Evolutionary conservation across 2,329 filamentous ascomycete species (phyloP).

Genomic region (Clonostachys solani): DNA sequence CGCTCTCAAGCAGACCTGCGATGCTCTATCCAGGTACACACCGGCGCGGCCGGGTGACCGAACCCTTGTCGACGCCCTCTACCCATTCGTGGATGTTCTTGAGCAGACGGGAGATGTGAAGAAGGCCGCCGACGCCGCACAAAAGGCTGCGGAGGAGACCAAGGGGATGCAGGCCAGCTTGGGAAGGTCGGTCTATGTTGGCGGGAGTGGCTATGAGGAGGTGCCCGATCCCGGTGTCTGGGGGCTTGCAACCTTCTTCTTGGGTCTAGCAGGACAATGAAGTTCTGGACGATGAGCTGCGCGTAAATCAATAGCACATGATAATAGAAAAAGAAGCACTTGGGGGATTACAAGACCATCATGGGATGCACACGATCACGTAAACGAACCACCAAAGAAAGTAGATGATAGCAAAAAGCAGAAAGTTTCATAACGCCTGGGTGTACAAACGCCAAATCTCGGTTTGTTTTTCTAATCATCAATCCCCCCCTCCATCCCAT

Average conservation of each 20-base stretch:
- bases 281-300: too few relatives aligned
- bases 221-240: constrained; percentile 65
- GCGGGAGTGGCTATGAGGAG: constrained; percentile 37
- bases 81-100: constrained; percentile 79
- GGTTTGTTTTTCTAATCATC: background rate
- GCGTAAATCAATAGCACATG: too few relatives aligned
- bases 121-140: constrained; percentile 71
- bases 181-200: constrained; percentile 48
- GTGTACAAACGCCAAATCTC: too few relatives aligned
- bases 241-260: constrained; percentile 74
- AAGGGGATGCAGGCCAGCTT: constrained; percentile 91
- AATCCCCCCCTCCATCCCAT: background rate
- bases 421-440: too few relatives aligned
- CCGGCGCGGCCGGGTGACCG: constrained; percentile 86
- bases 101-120: constrained; percentile 60
- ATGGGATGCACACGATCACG: too few relatives aligned
- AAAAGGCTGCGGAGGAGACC: constrained; percentile 73
- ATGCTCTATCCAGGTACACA: constrained; percentile 76
- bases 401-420: too few relatives aligned
- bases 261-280: constrained; percentile 58
- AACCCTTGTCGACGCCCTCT: constrained; percentile 84
- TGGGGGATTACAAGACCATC: background rate
- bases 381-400: too few relatives aligned
- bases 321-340: constrained; percentile 1
- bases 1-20: constrained; percentile 67